Percentiles rank a stretch among this genome's conserved stretches.
These are phyloP conservation scores for Micractinium conductrix DNA, from an alignment of 139 green algal genomes.

Conservation along the genomic window DNA sequence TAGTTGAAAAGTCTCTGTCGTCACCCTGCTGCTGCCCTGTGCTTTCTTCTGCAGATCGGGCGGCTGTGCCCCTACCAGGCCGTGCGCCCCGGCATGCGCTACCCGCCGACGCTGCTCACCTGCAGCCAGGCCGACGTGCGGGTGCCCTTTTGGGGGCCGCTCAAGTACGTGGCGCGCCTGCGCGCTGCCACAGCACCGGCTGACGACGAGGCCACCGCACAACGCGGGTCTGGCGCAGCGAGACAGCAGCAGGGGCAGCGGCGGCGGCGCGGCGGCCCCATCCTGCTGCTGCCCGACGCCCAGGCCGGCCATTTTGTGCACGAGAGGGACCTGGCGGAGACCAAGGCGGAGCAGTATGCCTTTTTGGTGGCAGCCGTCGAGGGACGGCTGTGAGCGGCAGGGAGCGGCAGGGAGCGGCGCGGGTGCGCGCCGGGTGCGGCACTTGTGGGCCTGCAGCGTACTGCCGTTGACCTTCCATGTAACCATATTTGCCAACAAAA, in stretches of 20 bases:
- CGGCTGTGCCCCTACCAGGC: constrained; percentile 24
- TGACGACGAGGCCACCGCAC: background rate
- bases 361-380: constrained; percentile 16
- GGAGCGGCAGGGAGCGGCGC: too few species aligned
- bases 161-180: constrained; percentile 30
- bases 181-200: constrained; percentile 11
- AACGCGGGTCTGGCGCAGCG: background rate
- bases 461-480: too few species aligned
- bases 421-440: too few species aligned
- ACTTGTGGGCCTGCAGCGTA: too few species aligned
- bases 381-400: background rate
- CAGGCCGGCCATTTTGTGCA: constrained; percentile 40
- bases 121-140: constrained; percentile 16
- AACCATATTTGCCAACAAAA: too few species aligned
- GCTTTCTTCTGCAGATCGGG: background rate
- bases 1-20: too few species aligned
- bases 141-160: constrained; percentile 42
- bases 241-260: background rate
- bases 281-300: constrained; percentile 33
- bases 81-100: background rate
- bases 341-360: constrained; percentile 38
- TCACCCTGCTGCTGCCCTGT: background rate
- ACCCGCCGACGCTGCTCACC: constrained; percentile 36
- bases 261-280: background rate
- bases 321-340: constrained; percentile 14